Percentiles rank a stretch among this genome's conserved stretches.
phyloP scores from a whole-genome alignment of 495 filamentous ascomycete species.

The Penicillium verhagenii region DNA sequence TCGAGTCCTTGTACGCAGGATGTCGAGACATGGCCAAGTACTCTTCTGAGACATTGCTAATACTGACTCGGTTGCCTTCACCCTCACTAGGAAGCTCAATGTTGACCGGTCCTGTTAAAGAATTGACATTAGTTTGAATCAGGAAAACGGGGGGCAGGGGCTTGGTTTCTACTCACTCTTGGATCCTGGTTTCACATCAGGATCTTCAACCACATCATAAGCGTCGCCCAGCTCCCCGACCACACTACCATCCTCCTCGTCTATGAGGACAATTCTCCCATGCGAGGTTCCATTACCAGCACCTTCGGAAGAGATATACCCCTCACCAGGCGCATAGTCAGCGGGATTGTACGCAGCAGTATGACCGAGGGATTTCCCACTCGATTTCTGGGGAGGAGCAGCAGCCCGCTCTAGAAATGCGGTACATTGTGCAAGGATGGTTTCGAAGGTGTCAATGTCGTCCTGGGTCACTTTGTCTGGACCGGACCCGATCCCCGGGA shows the following conservation, averaged over 20 bases:
- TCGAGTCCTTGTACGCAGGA: constrained; percentile 83
- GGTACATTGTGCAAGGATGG: constrained; percentile 92
- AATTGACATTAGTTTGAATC: neutral
- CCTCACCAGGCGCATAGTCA: constrained; percentile 75
- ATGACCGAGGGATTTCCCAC: constrained; percentile 40
- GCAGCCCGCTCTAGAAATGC: constrained; percentile 82
- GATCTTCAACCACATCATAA: constrained; percentile 74
- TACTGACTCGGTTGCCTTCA: constrained; percentile 63
- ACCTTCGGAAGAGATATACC: constrained; percentile 53
- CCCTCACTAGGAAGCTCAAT: constrained; percentile 79
- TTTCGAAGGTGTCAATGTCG: constrained; percentile 94
- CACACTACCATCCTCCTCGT: constrained; percentile 93
- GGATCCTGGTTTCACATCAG: constrained; percentile 71
- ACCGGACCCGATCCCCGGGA: constrained; percentile 67
- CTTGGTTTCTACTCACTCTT: constrained; percentile 62
- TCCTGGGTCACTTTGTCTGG: constrained; percentile 72
- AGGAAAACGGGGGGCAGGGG: too few relatives aligned
- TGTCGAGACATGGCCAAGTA: constrained; percentile 79
- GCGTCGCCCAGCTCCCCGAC: constrained; percentile 87
- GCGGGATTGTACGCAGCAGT: constrained; percentile 71
- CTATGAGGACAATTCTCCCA: constrained; percentile 87
- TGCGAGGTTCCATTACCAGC: constrained; percentile 43
- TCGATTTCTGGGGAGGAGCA: constrained; percentile 37
- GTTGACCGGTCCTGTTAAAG: constrained; percentile 76
- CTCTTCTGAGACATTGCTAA: constrained; percentile 75